Base-by-base conservation (phyloP, 2,329 filamentous ascomycete species). In the Colletotrichum nymphaeae region DNA sequence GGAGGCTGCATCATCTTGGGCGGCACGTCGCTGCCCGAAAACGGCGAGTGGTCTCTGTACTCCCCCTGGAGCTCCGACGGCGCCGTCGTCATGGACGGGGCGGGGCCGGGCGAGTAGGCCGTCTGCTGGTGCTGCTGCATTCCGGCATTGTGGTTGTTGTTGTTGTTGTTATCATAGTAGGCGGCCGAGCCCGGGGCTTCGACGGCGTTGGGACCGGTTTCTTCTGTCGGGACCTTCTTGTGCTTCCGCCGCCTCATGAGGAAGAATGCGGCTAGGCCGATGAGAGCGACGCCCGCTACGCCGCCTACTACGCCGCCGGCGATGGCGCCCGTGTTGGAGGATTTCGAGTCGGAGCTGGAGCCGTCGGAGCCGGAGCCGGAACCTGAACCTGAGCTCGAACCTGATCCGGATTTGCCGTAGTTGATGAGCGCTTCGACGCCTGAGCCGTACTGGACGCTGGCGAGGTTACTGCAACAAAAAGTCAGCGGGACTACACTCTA, bases 271-370 rank as follows among this genome's bases (percentile, higher is more conserved):
- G 77, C 82, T 7, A 82, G 74, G 24, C 79, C 81, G 57, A 88
- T 78, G n/a, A 88, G 77, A 3, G 78, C 83, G 24, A 88, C 75
- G 16, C 76, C 81, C 0, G 78, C 83, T 4, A 86, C 81, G 14
- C 86, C 86, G n/a, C 86, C 86, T 11, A 88, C 84, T 3, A 82
- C 81, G 30, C 86, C 86, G 12, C 86, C 86, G 8, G 79, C 85
- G 56, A 88, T 88, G 19, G 86, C 81, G 5, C 84, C 86, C 12
- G 83, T 77, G 63, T 80, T 79, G 7, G 80, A 77, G 2, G 68
- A 67, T 30, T 56, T 35, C 14, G 69, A 68, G 14, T 22, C 32
- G 9, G 67, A 30, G 26, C 67, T 58, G 30, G n/a, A 7, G 30
- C 52, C 35, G 32, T 8, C 76, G 26, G 73, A 72, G n/a, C 74